Base-by-base conservation (phyloP, 306 rosid species). In the Rubus idaeus region DNA sequence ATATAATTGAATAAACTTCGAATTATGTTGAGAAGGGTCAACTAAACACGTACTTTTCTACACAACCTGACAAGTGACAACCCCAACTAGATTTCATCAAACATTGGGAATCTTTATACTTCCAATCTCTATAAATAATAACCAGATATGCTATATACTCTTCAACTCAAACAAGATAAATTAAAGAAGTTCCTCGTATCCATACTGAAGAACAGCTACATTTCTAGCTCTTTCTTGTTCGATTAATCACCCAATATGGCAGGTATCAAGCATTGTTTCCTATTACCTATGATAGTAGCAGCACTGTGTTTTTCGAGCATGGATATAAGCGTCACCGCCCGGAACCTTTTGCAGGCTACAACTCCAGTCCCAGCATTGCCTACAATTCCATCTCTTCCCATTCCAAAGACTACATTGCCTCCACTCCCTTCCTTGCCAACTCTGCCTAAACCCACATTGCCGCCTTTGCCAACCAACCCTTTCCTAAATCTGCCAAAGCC, bases 381-480 rank as follows among this genome's bases (percentile, higher is more conserved):
- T 56, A 35, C 75, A n/a, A 57, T 80, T 9, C 80, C 80, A 23
- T 51, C 72, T 5, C 41, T 50, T 44, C 79, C 79, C 6, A 26
- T 23, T 23, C 26, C 26, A 23, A 23, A 52, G 39, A 46, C 69
- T 42, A 78, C 82, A 30, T 55, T 73, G 18, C 80, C 79, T 9
- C n/a, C 60, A 13, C 0, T 71, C 3, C 80, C 81, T 10, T 46
- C 73, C 16, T 39, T 65, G 44, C 79, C 84, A 23, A 23, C 26
- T 0, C 26, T 23, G 26, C 26, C 26, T 49, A 66, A 68, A 17
- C 14, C 73, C 70, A 50, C 74, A 30, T 55, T 74, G 49, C n/a
- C n/a, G n/a, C n/a, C n/a, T n/a, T n/a, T n/a, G n/a, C 86, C 86
- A 44, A 47, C 40, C 18, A 4, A 6, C 45, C 73, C 86, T 2